Base-by-base conservation (phyloP, 805 yeast genomes). In the Myxozyma udenii region DNA sequence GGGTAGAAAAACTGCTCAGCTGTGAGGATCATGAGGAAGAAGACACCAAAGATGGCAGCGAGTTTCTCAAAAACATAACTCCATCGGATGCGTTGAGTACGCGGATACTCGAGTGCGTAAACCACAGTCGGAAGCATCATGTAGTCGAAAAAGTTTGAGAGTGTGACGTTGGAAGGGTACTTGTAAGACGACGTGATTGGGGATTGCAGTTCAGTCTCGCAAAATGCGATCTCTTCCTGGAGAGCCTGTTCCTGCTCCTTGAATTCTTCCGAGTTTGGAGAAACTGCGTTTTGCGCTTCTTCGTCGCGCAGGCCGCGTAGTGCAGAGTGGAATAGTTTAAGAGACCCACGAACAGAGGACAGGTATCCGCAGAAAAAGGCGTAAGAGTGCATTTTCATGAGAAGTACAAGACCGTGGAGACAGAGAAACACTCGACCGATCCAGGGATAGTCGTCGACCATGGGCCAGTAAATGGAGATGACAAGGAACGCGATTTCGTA, bases 381-480 rank as follows among this genome's bases (percentile, higher is more conserved):
- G 66, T 83, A 93, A 1, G 98, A 89, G 67, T 93, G 98, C 81
- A 85, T 84, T 66, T 93, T 93, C 99, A 93, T 93, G 61, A 95
- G 66, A 58, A 89, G 73, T 1, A 93, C 98, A 44, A 88, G 73
- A 9, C 89, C 80, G 66, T 93, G 98, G 46, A 93, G 72, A 53
- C 87, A 78, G 56, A 93, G 70, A 63, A 87, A 93, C 39, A 90
- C 90, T 64, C 83, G 82, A 1, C 88, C 95, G 44, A 90, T 85
- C 98, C 98, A 93, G 11, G 95, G 88, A 62, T 78, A 85, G 37
- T 75, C 71, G 65, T 72, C 67, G 43, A 65, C 65, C 40, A 83
- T 79, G 3, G 93, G 80, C 62, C 80, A 73, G 57, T 72, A 68
- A 39, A 83, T 64, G 71, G 80, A 85, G 49, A 77, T 75, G 7